These are phyloP conservation scores for Megacollybia marginata DNA, from an alignment of 768 basidiomycete species.

Conservation along the genomic window DNA sequence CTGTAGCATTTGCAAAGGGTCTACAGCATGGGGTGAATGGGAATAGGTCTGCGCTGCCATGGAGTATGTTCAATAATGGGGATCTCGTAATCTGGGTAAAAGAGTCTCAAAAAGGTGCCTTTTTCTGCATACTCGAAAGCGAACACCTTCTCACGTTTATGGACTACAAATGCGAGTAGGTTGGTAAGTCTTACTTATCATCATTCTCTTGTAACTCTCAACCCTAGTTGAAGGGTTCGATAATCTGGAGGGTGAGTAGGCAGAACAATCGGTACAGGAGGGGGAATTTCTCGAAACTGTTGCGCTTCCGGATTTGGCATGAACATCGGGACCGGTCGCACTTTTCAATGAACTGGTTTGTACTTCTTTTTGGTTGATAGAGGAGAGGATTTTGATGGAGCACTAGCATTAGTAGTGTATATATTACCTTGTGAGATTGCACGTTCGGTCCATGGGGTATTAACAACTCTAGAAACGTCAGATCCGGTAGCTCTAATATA, in stretches of 20 bases:
- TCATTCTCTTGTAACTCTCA: constrained; percentile 4
- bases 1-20: no score
- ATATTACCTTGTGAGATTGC: not conserved
- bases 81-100: constrained; percentile 24
- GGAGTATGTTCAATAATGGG: no score
- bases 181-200: constrained; percentile 9
- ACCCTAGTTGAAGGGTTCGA: not conserved
- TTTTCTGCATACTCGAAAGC: constrained; percentile 18
- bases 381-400: not conserved
- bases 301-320: constrained; percentile 14
- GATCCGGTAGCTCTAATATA: no score
- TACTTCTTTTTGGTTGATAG: constrained; percentile 11
- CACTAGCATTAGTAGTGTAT: not conserved
- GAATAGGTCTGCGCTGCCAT: no score
- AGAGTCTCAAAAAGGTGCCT: constrained; percentile 22
- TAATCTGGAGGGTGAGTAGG: constrained; percentile 8
- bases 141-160: constrained; percentile 8
- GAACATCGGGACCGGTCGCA: constrained; percentile 17
- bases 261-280: constrained; percentile 1
- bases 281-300: constrained; percentile 7
- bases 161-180: constrained; percentile 9
- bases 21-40: no score
- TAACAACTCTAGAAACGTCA: not conserved
- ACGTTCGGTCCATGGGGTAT: not conserved
- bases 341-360: constrained; percentile 20